A percentile compares a stretch with the other conserved stretches of the same genome.
Evolutionary conservation across 2,329 filamentous ascomycete species (phyloP).

Genomic region (Zymoseptoria ardabiliae): DNA sequence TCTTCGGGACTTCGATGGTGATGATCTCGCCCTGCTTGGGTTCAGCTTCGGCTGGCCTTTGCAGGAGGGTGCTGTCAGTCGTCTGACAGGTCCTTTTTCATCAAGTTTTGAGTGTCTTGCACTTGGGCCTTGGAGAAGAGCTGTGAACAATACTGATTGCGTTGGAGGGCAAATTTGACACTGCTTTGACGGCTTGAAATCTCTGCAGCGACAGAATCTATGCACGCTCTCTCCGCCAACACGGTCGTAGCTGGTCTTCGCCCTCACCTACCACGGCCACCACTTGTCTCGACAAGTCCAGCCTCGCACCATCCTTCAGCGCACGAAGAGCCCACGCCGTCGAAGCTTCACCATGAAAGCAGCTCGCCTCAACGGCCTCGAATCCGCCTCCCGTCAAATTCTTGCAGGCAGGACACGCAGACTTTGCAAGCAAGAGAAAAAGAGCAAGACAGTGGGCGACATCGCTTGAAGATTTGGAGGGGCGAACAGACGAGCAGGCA

Average conservation of each 20-base stretch:
- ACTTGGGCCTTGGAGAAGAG: conserved; percentile 20
- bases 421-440: neutral
- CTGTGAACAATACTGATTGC: neutral
- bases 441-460: neutral
- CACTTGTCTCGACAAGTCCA: too few relatives aligned
- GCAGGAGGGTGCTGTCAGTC: conserved; percentile 28
- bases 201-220: neutral
- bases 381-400: too few relatives aligned
- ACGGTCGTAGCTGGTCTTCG: neutral
- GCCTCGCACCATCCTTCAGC: neutral
- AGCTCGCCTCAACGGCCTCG: too few relatives aligned
- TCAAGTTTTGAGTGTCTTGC: conserved; percentile 18
- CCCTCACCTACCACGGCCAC: neutral
- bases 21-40: conserved; percentile 30
- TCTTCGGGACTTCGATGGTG: conserved; percentile 20
- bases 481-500: neutral
- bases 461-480: neutral
- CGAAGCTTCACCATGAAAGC: neutral
- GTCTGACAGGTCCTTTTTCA: conserved; percentile 30
- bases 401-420: neutral
- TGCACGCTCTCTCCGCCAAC: neutral
- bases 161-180: neutral
- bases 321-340: neutral
- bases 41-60: conserved; percentile 28
- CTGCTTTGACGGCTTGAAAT: neutral